A percentile compares a stretch with the other conserved stretches of the same genome.
These are phyloP conservation scores for Teratosphaeria pseudoeucalypti DNA, from an alignment of 2,329 filamentous ascomycete species.

Conservation along the genomic window DNA sequence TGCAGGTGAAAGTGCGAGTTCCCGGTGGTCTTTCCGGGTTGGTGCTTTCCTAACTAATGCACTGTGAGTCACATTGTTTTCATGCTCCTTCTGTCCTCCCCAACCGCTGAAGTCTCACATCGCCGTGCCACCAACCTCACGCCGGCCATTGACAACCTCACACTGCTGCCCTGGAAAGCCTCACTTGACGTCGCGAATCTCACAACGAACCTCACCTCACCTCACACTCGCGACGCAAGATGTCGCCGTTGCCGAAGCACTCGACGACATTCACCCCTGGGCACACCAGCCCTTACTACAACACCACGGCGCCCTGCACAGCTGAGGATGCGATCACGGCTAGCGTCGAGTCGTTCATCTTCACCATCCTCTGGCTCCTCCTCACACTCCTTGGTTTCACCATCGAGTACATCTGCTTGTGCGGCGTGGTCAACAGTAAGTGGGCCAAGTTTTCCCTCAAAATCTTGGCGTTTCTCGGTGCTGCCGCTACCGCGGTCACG, in stretches of 20 bases:
- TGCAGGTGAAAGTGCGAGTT: not conserved
- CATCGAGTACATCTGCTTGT: not conserved
- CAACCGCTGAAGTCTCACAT: not conserved
- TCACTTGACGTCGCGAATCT: no score
- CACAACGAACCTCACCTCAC: not conserved
- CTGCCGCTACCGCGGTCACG: not conserved
- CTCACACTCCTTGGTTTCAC: not conserved
- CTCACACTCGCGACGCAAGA: not conserved
- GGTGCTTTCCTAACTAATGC: not conserved
- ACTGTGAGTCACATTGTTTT: not conserved
- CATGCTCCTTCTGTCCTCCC: not conserved
- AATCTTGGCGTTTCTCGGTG: not conserved
- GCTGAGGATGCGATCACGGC: not conserved
- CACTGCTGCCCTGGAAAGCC: not conserved
- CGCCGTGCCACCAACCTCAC: not conserved
- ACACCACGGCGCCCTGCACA: not conserved
- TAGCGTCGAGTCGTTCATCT: not conserved
- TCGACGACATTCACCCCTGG: not conserved
- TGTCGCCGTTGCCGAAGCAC: not conserved
- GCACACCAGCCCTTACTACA: not conserved
- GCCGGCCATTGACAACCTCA: not conserved
- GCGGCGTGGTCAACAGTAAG: not conserved
- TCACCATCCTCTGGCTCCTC: not conserved
- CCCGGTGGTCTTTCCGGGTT: not conserved
- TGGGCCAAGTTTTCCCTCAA: not conserved